These are phyloP conservation scores for Coemansia sp. DNA, from an alignment of 192 early-diverging fungal species.

Conservation along the genomic window DNA sequence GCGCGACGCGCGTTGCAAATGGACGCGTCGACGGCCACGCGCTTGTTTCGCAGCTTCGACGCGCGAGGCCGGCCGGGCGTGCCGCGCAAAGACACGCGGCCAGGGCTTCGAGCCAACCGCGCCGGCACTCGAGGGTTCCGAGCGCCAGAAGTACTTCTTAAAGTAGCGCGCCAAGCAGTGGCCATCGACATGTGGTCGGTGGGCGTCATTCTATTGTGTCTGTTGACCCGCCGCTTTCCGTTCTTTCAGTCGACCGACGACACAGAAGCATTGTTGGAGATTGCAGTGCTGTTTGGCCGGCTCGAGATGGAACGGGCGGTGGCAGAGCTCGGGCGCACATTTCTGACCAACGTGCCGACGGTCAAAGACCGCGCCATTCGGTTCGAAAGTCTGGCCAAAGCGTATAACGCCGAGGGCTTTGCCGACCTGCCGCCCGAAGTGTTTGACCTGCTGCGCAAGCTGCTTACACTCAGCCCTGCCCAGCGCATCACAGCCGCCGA, in stretches of 20 bases:
- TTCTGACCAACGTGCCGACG: slow-evolving; percentile 49
- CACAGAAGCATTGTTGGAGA: slow-evolving; percentile 79
- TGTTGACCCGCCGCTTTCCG: slow-evolving; percentile 80
- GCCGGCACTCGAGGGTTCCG: slow-evolving; percentile 92
- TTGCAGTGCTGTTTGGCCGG: slow-evolving; percentile 77
- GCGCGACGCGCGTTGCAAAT: slow-evolving; percentile 44
- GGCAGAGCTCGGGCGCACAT: slow-evolving; percentile 52
- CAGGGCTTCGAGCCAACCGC: slow-evolving; percentile 70
- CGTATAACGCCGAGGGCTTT: slow-evolving; percentile 45
- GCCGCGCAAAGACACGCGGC: slow-evolving; percentile 56
- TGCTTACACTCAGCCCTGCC: slow-evolving; percentile 60
- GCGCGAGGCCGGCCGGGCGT: slow-evolving; percentile 43
- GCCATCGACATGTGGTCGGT: slow-evolving; percentile 92
- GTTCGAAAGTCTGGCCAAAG: slow-evolving; percentile 52
- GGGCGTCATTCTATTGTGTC: slow-evolving; percentile 80
- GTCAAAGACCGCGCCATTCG: slow-evolving; percentile 50
- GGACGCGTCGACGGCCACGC: slow-evolving; percentile 45
- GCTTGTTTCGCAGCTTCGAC: slow-evolving; percentile 47
- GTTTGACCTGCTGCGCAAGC: slow-evolving; percentile 62
- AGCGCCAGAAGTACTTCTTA: slow-evolving; percentile 89
- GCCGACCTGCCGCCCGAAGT: slow-evolving; percentile 42
- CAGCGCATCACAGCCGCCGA: slow-evolving; percentile 73
- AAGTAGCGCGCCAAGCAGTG: slow-evolving; percentile 71
- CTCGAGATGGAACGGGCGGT: slow-evolving; percentile 72
- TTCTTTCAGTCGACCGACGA: slow-evolving; percentile 91